These are phyloP conservation scores for Quercus phellos DNA, from an alignment of 331 rosid species.

Conservation along the genomic window DNA sequence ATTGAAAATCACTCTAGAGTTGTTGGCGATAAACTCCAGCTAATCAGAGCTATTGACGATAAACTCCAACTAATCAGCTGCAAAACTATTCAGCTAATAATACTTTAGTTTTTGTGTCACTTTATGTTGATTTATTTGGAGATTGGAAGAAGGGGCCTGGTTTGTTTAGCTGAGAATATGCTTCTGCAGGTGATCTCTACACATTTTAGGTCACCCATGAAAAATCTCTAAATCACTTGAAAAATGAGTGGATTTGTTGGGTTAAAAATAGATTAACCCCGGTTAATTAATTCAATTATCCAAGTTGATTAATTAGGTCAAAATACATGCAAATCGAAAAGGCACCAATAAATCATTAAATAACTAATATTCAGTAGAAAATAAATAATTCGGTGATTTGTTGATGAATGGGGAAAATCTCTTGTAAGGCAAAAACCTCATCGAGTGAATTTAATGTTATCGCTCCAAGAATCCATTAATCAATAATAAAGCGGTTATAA, in stretches of 20 bases:
- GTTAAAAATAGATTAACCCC: too few relatives aligned
- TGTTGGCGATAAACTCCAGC: neutral
- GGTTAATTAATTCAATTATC: too few relatives aligned
- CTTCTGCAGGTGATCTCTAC: neutral
- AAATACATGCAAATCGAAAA: too few relatives aligned
- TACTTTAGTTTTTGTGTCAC: neutral
- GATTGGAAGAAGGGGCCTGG: neutral
- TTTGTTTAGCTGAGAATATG: neutral
- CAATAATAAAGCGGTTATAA: too few relatives aligned
- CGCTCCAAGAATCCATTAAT: too few relatives aligned
- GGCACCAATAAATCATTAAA: too few relatives aligned
- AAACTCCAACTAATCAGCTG: neutral
- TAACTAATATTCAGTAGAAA: too few relatives aligned
- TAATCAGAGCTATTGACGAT: neutral
- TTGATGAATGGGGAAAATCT: accelerated
- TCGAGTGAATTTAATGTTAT: too few relatives aligned
- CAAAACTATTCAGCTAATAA: neutral
- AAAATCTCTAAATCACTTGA: neutral
- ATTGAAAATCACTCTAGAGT: neutral
- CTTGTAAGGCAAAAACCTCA: too few relatives aligned
- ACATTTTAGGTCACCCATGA: neutral
- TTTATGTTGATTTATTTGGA: neutral
- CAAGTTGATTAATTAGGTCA: too few relatives aligned
- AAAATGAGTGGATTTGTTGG: neutral
- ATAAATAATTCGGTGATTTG: too few relatives aligned